Conservation (phyloP, 495 filamentous ascomycete species). For the Aspergillus kassunensis region DNA sequence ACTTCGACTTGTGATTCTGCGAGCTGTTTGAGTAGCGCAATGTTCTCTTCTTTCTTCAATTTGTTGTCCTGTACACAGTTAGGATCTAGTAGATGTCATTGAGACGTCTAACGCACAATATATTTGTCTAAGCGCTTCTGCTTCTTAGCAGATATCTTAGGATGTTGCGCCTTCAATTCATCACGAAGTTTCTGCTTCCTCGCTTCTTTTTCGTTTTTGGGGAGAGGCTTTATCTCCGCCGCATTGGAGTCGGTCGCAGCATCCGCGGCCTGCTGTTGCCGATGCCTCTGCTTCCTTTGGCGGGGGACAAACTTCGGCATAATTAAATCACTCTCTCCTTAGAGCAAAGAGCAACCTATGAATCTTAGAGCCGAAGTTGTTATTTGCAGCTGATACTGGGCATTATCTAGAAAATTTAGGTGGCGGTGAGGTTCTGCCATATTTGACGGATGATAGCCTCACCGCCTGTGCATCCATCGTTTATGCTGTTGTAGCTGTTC, state of each 20-base stretch:
- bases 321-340: conserved; percentile 9
- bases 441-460: conserved; percentile 6
- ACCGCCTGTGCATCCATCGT: too few relatives aligned
- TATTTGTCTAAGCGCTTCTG: conserved; percentile 94
- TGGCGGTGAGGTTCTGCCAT: conserved; percentile 20
- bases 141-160: conserved; percentile 86
- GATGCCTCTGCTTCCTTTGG: conserved; percentile 69
- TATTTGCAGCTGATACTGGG: conserved; percentile 1
- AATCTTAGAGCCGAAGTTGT: not conserved
- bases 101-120: conserved; percentile 52
- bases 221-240: conserved; percentile 62
- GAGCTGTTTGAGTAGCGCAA: conserved; percentile 77
- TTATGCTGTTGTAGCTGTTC: too few relatives aligned
- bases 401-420: conserved; percentile 17
- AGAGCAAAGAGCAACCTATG: not conserved
- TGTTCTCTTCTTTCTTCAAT: conserved; percentile 88
- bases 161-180: conserved; percentile 54
- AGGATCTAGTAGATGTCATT: conserved; percentile 9
- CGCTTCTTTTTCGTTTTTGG: conserved; percentile 63
- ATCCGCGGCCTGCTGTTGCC: conserved; percentile 33
- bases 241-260: conserved; percentile 62
- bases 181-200: conserved; percentile 65
- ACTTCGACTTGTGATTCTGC: conserved; percentile 77
- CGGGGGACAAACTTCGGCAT: conserved; percentile 79
- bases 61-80: conserved; percentile 67